Evolutionary conservation across 371 early-diverging fungal genomes (phyloP).

Genomic region (Mucor indicus): DNA sequence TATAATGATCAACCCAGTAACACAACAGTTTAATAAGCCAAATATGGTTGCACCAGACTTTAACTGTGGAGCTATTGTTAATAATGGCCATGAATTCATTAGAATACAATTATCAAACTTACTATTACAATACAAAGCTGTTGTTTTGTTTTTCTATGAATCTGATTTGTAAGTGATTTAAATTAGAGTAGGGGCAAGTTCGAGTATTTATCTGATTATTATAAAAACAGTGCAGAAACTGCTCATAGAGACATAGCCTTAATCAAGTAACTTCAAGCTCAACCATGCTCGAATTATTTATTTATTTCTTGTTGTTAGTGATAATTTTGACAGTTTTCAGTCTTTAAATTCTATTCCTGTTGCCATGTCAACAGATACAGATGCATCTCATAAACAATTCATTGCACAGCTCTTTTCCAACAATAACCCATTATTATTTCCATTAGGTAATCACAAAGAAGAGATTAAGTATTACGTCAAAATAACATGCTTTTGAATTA

Average conservation of each 20-base stretch:
- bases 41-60: slow-evolving; percentile 26
- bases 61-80: slow-evolving; percentile 16
- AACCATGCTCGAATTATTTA: neutral
- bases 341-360: slow-evolving; percentile 14
- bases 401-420: slow-evolving; percentile 22
- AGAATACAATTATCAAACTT: slow-evolving; percentile 20
- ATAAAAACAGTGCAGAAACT: slow-evolving; percentile 7
- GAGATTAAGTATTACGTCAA: neutral
- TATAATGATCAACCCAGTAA: slow-evolving; percentile 13
- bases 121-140: slow-evolving; percentile 12
- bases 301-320: slow-evolving; percentile 1
- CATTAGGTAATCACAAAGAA: slow-evolving; percentile 16
- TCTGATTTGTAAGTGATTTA: slow-evolving; percentile 24
- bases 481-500: neutral
- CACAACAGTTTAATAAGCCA: slow-evolving; percentile 4
- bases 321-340: slow-evolving; percentile 11
- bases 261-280: slow-evolving; percentile 14
- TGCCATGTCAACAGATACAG: slow-evolving; percentile 30
- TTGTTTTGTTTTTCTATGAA: slow-evolving; percentile 31
- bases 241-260: slow-evolving; percentile 14
- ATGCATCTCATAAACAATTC: slow-evolving; percentile 21
- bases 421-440: slow-evolving; percentile 20
- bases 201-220: neutral
- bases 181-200: neutral
- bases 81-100: slow-evolving; percentile 13